Conservation (phyloP, 2,329 filamentous ascomycete genomes). For the Trichoderma sp. region DNA sequence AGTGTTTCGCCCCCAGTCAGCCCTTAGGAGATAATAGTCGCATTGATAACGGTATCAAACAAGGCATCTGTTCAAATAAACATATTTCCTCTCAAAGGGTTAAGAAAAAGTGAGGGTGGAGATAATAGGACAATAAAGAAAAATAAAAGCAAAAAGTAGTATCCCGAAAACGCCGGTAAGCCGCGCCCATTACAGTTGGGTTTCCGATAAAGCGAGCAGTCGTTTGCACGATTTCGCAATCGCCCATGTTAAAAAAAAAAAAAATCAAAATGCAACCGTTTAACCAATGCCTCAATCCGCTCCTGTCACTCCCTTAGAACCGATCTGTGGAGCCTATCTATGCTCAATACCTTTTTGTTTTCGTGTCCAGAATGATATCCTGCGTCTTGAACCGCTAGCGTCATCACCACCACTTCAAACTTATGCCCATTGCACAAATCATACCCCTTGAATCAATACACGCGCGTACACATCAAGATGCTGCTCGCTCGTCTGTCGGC, state of each 20-base stretch:
- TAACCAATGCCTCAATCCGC: slow-evolving; percentile 22
- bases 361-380: slow-evolving; percentile 22
- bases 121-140: slow-evolving; percentile 23
- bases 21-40: slow-evolving; percentile 20
- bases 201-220: slow-evolving; percentile 23
- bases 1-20: not conserved
- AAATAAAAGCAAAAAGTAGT: too few species aligned
- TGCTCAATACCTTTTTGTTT: slow-evolving; percentile 15
- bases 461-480: not conserved
- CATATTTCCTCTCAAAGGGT: slow-evolving; percentile 35
- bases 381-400: slow-evolving; percentile 9
- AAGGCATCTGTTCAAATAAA: slow-evolving; percentile 42
- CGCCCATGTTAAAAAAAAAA: slow-evolving; percentile 17
- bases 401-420: slow-evolving; percentile 11
- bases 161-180: slow-evolving; percentile 34
- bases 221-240: slow-evolving; percentile 21
- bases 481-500: slow-evolving; percentile 1
- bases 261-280: slow-evolving; percentile 20
- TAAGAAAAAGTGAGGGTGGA: slow-evolving; percentile 37
- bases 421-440: slow-evolving; percentile 8
- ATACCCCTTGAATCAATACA: slow-evolving; percentile 4
- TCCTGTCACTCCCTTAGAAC: slow-evolving; percentile 23
- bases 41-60: slow-evolving; percentile 31
- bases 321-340: slow-evolving; percentile 23
- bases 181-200: slow-evolving; percentile 24